Conservation (phyloP, 23 red algal species). For the Gracilariopsis chorda region DNA sequence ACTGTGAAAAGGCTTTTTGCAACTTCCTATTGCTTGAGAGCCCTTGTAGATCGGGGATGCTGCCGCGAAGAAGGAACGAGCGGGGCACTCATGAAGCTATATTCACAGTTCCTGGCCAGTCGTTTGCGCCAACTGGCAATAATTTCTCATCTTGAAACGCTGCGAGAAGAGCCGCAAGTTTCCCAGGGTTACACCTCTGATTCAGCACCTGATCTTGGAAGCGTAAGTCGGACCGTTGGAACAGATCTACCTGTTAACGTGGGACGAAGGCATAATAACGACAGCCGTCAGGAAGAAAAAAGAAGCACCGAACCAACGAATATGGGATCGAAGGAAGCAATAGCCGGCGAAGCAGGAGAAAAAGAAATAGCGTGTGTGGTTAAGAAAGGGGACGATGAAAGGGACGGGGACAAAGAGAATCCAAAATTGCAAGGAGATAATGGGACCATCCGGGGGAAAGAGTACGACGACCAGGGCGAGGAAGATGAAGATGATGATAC, state of each 20-base stretch:
- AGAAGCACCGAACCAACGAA: background rate
- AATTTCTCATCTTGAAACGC: background rate
- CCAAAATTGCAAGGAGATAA: background rate
- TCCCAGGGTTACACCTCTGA: no score
- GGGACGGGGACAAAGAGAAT: background rate
- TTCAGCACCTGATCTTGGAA: background rate
- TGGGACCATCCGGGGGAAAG: no score
- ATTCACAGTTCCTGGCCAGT: conserved; percentile 2
- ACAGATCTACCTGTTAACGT: background rate
- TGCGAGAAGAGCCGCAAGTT: no score
- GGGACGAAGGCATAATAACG: background rate
- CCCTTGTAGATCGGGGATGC: conserved; percentile 55
- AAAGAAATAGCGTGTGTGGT: background rate
- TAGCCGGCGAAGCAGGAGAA: no score
- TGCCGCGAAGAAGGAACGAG: conserved; percentile 68
- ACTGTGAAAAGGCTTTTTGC: conserved; percentile 18
- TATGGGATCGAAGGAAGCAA: background rate
- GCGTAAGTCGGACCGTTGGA: background rate
- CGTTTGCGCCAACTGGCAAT: conserved; percentile 41
- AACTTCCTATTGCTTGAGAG: conserved; percentile 6
- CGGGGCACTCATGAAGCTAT: conserved; percentile 71
- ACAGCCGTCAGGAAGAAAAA: background rate
- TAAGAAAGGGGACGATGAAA: background rate
- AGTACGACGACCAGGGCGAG: background rate
- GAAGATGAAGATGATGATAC: background rate